A percentile compares a stretch with the other conserved stretches of the same genome.
phyloP scores from a whole-genome alignment of 192 early-diverging fungal genomes.

The Geosiphon pyriformis region DNA sequence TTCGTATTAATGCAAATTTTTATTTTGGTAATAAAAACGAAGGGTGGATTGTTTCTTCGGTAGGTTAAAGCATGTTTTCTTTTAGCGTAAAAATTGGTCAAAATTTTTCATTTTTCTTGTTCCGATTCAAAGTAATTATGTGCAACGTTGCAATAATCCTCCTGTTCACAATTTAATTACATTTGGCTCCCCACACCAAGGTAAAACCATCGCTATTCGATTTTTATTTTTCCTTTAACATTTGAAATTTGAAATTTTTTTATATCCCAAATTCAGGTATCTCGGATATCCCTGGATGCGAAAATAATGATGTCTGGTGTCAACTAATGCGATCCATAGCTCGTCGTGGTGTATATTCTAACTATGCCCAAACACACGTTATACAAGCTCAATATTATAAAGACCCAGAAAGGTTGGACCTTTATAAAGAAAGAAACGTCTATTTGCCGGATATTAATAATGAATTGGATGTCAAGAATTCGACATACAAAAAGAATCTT shows the following conservation, averaged over 20 bases:
- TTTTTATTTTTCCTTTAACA: conserved; percentile 3
- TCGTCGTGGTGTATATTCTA: conserved; percentile 72
- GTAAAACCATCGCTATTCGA: conserved; percentile 23
- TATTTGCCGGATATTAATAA: conserved; percentile 90
- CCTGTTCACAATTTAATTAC: conserved; percentile 75
- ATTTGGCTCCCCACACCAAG: conserved; percentile 80
- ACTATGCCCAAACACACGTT: conserved; percentile 75
- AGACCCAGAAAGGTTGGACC: conserved; percentile 53
- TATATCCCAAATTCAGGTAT: conserved; percentile 48
- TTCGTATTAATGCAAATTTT: too few relatives aligned
- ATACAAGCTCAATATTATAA: conserved; percentile 97
- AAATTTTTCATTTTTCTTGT: conserved; percentile 22
- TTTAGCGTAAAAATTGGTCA: conserved; percentile 14
- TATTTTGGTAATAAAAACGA: too few relatives aligned
- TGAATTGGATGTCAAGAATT: conserved; percentile 54
- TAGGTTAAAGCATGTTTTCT: conserved; percentile 5
- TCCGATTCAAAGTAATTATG: conserved; percentile 56
- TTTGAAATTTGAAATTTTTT: conserved; percentile 3
- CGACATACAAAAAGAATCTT: conserved; percentile 55
- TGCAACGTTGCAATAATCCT: conserved; percentile 76
- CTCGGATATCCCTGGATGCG: conserved; percentile 76
- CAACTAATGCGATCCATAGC: conserved; percentile 71
- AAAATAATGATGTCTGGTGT: conserved; percentile 52
- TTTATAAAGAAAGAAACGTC: conserved; percentile 70
- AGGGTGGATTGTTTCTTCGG: conserved; percentile 41